phyloP scores from a whole-genome alignment of 208 protist species.

The Wallacemonas sp. region DNA sequence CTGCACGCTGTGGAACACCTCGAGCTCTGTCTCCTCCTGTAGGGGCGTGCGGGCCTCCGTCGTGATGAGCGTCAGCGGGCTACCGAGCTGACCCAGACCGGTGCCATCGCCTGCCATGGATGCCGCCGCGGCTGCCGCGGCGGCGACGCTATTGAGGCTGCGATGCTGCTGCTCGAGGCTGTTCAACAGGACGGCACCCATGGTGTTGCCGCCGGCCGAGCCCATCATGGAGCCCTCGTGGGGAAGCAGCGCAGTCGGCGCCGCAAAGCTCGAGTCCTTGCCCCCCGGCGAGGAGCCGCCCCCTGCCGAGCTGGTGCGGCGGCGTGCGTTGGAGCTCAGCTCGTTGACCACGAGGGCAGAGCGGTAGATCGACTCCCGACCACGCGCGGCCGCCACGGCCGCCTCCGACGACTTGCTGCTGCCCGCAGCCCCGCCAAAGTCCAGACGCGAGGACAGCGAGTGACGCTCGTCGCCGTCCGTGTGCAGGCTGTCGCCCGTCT shows the following conservation, averaged over 20 bases:
- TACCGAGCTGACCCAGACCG: neutral
- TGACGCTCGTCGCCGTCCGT: neutral
- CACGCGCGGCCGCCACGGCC: conserved; percentile 10
- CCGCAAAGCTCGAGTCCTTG: conserved; percentile 4
- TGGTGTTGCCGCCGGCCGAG: conserved; percentile 22
- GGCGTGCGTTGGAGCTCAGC: conserved; percentile 30
- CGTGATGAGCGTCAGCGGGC: neutral
- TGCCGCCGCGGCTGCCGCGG: conserved; percentile 14
- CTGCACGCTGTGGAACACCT: conserved; percentile 77
- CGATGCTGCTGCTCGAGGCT: conserved; percentile 40
- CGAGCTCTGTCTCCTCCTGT: conserved; percentile 52
- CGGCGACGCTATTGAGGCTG: neutral
- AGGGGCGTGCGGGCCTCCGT: conserved; percentile 18
- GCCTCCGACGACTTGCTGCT: conserved; percentile 16
- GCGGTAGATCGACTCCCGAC: conserved; percentile 57
- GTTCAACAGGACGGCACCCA: conserved; percentile 40
- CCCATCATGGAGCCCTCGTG: neutral
- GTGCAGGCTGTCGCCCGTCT: neutral
- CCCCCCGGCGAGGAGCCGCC: conserved; percentile 4
- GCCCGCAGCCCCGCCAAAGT: conserved; percentile 18
- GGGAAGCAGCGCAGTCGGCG: conserved; percentile 5
- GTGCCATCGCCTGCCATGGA: neutral
- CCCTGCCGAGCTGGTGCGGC: conserved; percentile 15
- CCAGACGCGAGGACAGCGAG: conserved; percentile 21
- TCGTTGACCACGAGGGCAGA: conserved; percentile 66